Conservation (phyloP, 176 grass and related monocot species). For the Sorghum bicolor region DNA sequence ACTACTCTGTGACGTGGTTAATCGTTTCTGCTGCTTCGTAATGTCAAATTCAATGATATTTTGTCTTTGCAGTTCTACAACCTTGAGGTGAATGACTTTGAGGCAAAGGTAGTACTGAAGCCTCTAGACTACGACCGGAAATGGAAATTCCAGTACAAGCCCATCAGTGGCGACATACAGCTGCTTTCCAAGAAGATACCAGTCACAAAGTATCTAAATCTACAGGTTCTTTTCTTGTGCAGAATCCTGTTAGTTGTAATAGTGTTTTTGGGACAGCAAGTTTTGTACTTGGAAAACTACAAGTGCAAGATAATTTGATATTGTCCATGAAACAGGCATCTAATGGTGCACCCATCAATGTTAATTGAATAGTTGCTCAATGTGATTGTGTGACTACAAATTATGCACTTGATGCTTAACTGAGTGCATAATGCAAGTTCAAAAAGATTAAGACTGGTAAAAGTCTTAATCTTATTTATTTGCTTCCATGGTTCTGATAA, state of each 20-base stretch:
- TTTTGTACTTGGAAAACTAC: neutral
- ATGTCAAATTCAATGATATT: neutral
- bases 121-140: constrained; percentile 60
- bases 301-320: neutral
- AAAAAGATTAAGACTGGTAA: neutral
- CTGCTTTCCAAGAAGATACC: constrained; percentile 96
- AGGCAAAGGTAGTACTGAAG: constrained; percentile 86
- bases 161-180: constrained; percentile 72
- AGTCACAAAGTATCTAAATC: constrained; percentile 84
- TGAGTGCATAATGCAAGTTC: neutral
- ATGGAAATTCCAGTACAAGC: constrained; percentile 82
- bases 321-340: neutral
- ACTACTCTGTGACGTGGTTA: neutral
- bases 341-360: neutral
- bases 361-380: neutral
- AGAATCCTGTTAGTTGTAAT: neutral
- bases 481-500: too few species aligned
- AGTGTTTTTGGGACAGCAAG: neutral
- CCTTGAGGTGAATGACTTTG: constrained; percentile 69
- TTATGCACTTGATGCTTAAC: neutral
- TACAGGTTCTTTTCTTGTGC: constrained; percentile 52
- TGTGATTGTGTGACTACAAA: neutral
- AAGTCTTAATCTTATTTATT: neutral
- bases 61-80: constrained; percentile 74
- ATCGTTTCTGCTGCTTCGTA: neutral